Evolutionary conservation across 768 basidiomycete genomes (phyloP).

Genomic region (Boletus tylopilopsis): DNA sequence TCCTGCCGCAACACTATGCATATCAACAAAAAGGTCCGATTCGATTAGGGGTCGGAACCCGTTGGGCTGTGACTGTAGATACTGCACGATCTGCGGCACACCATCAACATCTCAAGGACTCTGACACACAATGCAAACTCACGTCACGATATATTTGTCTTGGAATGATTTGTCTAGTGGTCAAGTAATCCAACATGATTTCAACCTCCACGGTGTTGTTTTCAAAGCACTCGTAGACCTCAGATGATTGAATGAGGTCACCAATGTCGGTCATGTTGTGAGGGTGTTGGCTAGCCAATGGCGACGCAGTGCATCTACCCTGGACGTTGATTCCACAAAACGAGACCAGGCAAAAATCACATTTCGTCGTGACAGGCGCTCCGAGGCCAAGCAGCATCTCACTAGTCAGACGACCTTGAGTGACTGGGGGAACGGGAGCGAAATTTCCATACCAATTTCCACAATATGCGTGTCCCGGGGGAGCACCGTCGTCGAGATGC

Average conservation of each 20-base stretch:
- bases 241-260: conserved; percentile 75
- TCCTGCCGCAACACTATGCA: conserved; percentile 56
- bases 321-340: conserved; percentile 83
- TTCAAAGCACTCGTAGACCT: conserved; percentile 78
- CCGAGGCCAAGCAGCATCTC: conserved; percentile 70
- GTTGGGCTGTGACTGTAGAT: conserved; percentile 57
- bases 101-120: conserved; percentile 4
- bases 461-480: conserved; percentile 77
- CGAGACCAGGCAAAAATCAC: conserved; percentile 77
- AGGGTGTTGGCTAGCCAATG: conserved; percentile 58
- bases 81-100: conserved; percentile 50
- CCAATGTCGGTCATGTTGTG: conserved; percentile 62
- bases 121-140: conserved; percentile 11
- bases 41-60: conserved; percentile 68
- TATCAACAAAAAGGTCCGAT: conserved; percentile 64
- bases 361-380: conserved; percentile 77
- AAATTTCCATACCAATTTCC: conserved; percentile 66
- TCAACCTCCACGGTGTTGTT: conserved; percentile 79
- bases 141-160: conserved; percentile 77
- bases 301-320: conserved; percentile 62
- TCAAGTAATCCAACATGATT: conserved; percentile 78
- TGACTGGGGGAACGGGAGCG: not conserved
- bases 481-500: conserved; percentile 71
- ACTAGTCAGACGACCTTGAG: conserved; percentile 33
- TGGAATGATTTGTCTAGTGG: conserved; percentile 56